Base-by-base conservation (phyloP, 495 filamentous ascomycete genomes). In the Penicillium roqueforti region DNA sequence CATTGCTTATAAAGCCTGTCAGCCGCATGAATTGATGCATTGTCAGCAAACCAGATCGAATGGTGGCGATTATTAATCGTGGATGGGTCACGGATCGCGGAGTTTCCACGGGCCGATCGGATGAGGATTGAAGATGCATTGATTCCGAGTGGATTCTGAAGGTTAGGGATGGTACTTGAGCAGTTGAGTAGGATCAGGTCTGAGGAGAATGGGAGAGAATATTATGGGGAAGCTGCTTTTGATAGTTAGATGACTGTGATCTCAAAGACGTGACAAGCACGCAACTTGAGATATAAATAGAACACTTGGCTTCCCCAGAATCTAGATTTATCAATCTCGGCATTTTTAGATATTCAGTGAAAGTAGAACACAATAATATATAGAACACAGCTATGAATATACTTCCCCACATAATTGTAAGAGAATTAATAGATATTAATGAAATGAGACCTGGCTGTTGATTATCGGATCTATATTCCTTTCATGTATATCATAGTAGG, bases 1-100 rank as follows among this genome's bases (percentile, higher is more conserved):
- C n/a, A n/a, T n/a, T n/a, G n/a, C n/a, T n/a, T 54, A 54, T 59
- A 51, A 49, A 53, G 31, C 23, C 13, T 34, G 18, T 25, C 19
- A 31, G 41, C 28, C 36, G 34, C 49, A 51, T 31, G 45, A 36
- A 58, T 52, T 25, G 29, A 47, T 56, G 38, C 48, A 49, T 31
- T 31, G 28, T 28, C 22, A 47, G 46, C 52, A 39, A 59, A 59
- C 56, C 52, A 50, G 37, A 43, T 13, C 28, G 36, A 47, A 53
- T 54, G 50, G 29, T 53, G 32, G 47, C 42, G 51, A 60, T 65
- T 65, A 65, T 44, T 62, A 65, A 65, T 62, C 59, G 46, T 23
- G 50, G 49, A 52, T 19, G 47, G 48, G 42, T 38, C 20, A 23
- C 51, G 51, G 40, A 18, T 20, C 7, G 25, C 32, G 43, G 52